phyloP scores from a whole-genome alignment of 495 filamentous ascomycete species.

The Wilcoxina mikolae region DNA sequence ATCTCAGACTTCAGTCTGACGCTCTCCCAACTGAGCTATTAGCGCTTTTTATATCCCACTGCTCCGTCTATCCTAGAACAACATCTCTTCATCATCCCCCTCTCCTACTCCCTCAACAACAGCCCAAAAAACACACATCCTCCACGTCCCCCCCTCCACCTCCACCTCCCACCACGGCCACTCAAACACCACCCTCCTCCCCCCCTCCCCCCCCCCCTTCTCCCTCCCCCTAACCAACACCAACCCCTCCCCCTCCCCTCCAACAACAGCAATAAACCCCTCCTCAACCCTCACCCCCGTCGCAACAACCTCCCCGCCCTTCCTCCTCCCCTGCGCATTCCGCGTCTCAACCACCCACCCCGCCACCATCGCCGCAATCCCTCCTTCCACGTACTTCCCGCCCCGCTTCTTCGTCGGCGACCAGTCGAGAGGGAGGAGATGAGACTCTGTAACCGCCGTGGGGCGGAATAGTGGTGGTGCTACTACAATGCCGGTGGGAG shows the following conservation, averaged over 20 bases:
- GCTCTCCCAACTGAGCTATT: constrained; percentile 26
- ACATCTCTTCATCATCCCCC: not conserved
- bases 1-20: constrained; percentile 17
- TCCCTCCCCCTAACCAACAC: not conserved
- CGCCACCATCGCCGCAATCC: constrained; percentile 1
- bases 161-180: constrained; percentile 4
- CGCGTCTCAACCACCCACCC: constrained; percentile 3
- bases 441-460: not conserved
- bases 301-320: not conserved
- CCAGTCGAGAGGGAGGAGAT: not conserved
- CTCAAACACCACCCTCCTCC: not conserved
- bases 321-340: not conserved
- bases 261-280: not conserved
- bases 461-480: not conserved
- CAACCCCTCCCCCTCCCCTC: not conserved
- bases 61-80: not conserved
- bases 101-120: not conserved
- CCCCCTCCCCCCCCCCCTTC: not conserved
- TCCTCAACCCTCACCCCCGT: not conserved
- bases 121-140: constrained; percentile 1
- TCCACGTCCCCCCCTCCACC: constrained; percentile 1
- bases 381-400: not conserved
- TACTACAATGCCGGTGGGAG: not conserved
- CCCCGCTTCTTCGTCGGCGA: not conserved
- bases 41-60: constrained; percentile 9